Evolutionary conservation across 1,284 basidiomycete species (phyloP), one percentile per base, ranked within the genome.

Genomic region (Ustilago nuda): DNA sequence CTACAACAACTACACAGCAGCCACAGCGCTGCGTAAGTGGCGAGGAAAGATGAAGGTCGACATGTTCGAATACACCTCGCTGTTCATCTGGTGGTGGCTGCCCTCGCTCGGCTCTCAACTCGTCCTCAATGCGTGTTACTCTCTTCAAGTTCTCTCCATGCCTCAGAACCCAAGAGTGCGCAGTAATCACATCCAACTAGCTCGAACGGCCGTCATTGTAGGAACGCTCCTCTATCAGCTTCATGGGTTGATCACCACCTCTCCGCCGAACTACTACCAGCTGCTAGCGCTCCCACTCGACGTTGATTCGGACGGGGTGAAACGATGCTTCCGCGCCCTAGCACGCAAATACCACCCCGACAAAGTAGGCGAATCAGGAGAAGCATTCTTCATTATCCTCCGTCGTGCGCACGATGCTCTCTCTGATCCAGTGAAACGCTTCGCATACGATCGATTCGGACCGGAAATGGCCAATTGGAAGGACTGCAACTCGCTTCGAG

Each of bases 361-460:
- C 87, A 89, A 91, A 66, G 89, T 90, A 12, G 92, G 92, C 0
- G 86, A 87, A 0, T 86, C 87, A n/a, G 91, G 91, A 2, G 90
- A 91, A 67, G 88, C 88, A 6, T 71, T 91, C 52, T 95, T 95
- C 83, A 92, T 94, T 65, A 82, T 87, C 33, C 90, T 93, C 2
- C 88, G 93, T 58, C 89, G 91, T 77, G 92, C 92, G 19, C 94
- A 92, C 81, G 93, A 95, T 83, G 90, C 91, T 0, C 86, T 95
- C 36, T 92, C 91, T 67, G 90, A 94, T 77, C 93, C 94, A 0
- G 88, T 90, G 1, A 91, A 91, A 66, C 87, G 93, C 53, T 94
- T 93, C 87, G 94, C 93, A 0, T 95, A 95, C 85, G 94, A 95
- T 58, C 79, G 93, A 66, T 95, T 95, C 81, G 93, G 93, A 0